phyloP scores from a whole-genome alignment of 1,139 yeast species.

The Pichia sp. region DNA sequence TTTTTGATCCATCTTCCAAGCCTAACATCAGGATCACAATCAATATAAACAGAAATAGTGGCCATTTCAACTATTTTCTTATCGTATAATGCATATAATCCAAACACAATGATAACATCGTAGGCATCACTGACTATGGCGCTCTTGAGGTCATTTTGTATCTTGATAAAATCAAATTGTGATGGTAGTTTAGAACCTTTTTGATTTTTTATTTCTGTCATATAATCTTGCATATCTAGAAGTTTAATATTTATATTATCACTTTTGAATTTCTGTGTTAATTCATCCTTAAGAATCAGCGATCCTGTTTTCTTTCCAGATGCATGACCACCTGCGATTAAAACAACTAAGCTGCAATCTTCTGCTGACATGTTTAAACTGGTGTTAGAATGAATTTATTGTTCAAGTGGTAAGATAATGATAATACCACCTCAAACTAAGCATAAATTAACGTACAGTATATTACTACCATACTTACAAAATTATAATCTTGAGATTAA shows the following conservation, averaged over 20 bases:
- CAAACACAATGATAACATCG: constrained; percentile 58
- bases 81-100: constrained; percentile 75
- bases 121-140: constrained; percentile 4
- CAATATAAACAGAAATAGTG: constrained; percentile 68
- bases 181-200: constrained; percentile 23
- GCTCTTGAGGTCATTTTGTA: constrained; percentile 22
- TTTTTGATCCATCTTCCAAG: constrained; percentile 60
- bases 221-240: constrained; percentile 33
- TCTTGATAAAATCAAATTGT: constrained; percentile 34
- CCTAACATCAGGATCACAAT: constrained; percentile 80
- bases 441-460: too few relatives aligned
- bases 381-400: too few relatives aligned
- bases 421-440: too few relatives aligned
- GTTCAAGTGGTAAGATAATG: too few relatives aligned
- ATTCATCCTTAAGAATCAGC: constrained; percentile 13
- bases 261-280: constrained; percentile 1
- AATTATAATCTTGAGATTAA: background rate
- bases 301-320: constrained; percentile 27
- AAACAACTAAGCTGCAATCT: constrained; percentile 15
- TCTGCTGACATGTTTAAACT: background rate
- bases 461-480: too few relatives aligned
- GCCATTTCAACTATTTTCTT: constrained; percentile 51
- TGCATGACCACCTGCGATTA: constrained; percentile 30
- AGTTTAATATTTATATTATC: constrained; percentile 29
- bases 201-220: constrained; percentile 2